Percentiles rank a stretch among this genome's conserved stretches.
Conservation (phyloP, 495 filamentous ascomycete species). For the Chlorociboria aeruginascens region DNA sequence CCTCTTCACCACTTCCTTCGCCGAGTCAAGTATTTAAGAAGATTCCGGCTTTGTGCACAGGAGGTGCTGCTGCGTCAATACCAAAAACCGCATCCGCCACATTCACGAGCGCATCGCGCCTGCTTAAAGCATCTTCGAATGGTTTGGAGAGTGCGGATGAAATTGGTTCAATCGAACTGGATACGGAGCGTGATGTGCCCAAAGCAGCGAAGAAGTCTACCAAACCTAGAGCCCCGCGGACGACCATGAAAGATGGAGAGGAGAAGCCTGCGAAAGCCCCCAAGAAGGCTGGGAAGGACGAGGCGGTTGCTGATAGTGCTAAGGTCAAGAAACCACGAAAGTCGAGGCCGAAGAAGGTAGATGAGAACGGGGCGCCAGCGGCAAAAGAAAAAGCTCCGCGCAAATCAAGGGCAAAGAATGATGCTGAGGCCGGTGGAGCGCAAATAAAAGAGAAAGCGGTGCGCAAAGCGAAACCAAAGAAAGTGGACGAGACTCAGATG, state of each 20-base stretch:
- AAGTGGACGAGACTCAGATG: constrained; percentile 18
- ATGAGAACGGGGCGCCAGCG: background rate
- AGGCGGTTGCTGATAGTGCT: constrained; percentile 8
- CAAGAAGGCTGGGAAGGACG: background rate
- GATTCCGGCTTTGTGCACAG: constrained; percentile 21
- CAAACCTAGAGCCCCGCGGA: background rate
- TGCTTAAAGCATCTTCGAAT: constrained; percentile 13
- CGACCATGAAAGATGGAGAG: constrained; percentile 5
- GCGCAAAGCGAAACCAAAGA: constrained; percentile 23
- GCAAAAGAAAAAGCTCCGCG: constrained; percentile 12
- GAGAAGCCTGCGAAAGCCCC: background rate
- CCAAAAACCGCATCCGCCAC: constrained; percentile 21
- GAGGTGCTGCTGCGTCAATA: constrained; percentile 23
- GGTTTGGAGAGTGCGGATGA: background rate
- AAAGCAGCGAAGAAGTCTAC: constrained; percentile 12
- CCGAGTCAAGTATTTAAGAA: constrained; percentile 27
- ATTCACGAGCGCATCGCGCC: constrained; percentile 30
- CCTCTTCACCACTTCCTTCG: constrained; percentile 35
- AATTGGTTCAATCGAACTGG: background rate
- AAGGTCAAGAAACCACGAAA: constrained; percentile 25
- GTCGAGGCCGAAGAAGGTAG: constrained; percentile 16
- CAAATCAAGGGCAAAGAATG: constrained; percentile 15
- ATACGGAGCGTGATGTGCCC: background rate
- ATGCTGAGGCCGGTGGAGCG: constrained; percentile 6
- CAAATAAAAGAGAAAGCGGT: constrained; percentile 22